Evolutionary conservation across 306 rosid genomes (phyloP).

Genomic region (Citrullus colocynthis): DNA sequence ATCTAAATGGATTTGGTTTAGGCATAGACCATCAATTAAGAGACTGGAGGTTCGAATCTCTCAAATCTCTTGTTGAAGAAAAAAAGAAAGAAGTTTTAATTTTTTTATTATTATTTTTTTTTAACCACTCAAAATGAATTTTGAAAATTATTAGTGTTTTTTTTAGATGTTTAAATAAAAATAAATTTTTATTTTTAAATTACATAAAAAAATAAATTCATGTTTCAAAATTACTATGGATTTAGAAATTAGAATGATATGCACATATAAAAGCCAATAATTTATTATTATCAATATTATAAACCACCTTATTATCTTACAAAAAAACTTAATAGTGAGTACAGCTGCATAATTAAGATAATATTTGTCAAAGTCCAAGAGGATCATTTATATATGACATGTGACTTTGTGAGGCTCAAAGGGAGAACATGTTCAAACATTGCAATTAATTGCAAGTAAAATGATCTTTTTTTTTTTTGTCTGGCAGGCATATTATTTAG

Average conservation of each 20-base stretch:
- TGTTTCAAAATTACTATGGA: not conserved
- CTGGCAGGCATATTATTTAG: not conserved
- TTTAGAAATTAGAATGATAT: too few species aligned
- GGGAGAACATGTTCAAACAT: constrained; percentile 31
- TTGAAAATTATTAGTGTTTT: too few species aligned
- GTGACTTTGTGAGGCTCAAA: constrained; percentile 47
- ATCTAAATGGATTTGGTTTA: too few species aligned
- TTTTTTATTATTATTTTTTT: too few species aligned
- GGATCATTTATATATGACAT: constrained; percentile 26
- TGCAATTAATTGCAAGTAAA: constrained; percentile 34
- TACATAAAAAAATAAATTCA: too few species aligned
- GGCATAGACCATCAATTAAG: too few species aligned
- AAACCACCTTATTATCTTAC: not conserved
- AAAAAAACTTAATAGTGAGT: not conserved
- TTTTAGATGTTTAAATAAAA: too few species aligned
- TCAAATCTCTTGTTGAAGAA: too few species aligned
- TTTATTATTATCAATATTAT: not conserved
- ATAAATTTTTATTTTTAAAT: too few species aligned
- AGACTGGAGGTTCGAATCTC: too few species aligned
- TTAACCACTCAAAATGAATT: too few species aligned
- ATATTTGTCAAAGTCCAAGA: constrained; percentile 37
- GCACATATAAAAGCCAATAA: not conserved
- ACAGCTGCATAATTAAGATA: constrained; percentile 30
- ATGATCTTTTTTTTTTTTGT: not conserved
- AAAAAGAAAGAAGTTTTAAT: too few species aligned